A percentile compares a stretch with the other conserved stretches of the same genome.
These are phyloP conservation scores for Tetrahymena elliotti DNA, from an alignment of 73 alveolate species.

Conservation along the genomic window DNA sequence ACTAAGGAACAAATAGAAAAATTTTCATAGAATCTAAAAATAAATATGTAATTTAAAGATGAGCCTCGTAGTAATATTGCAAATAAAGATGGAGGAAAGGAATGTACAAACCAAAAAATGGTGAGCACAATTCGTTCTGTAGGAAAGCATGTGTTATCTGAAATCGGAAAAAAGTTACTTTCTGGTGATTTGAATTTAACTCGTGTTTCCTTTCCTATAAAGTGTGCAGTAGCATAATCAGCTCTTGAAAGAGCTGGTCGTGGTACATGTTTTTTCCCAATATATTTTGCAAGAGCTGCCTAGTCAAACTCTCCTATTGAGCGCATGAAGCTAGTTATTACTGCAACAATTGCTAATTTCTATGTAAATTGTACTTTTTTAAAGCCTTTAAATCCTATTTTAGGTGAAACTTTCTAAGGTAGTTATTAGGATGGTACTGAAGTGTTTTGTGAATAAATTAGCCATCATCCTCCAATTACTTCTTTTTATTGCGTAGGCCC, in stretches of 20 bases:
- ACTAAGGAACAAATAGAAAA: not conserved
- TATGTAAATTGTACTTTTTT: slow-evolving; percentile 53
- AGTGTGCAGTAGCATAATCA: slow-evolving; percentile 47
- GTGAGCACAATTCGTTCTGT: slow-evolving; percentile 45
- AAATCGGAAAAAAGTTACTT: slow-evolving; percentile 53
- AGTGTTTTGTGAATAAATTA: slow-evolving; percentile 87
- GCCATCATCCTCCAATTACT: slow-evolving; percentile 90
- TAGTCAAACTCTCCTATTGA: slow-evolving; percentile 53
- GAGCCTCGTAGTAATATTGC: slow-evolving; percentile 26
- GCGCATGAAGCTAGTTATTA: slow-evolving; percentile 53
- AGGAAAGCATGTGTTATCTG: slow-evolving; percentile 56
- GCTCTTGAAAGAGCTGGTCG: slow-evolving; percentile 32
- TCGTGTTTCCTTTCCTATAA: slow-evolving; percentile 59
- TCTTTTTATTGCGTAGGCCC: slow-evolving; percentile 47
- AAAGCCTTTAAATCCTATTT: slow-evolving; percentile 85
- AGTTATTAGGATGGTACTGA: slow-evolving; percentile 84
- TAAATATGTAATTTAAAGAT: slow-evolving; percentile 3
- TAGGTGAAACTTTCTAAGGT: slow-evolving; percentile 95
- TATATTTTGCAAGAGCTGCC: slow-evolving; percentile 60
- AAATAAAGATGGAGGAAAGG: slow-evolving; percentile 37
- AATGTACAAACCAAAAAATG: slow-evolving; percentile 4
- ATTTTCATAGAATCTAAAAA: not conserved
- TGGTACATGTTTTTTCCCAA: slow-evolving; percentile 43
- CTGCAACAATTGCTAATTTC: slow-evolving; percentile 54
- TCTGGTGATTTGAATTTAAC: slow-evolving; percentile 67